Conservation (phyloP, 176 grass and related monocot genomes). For the Aegilops umbellulata region DNA sequence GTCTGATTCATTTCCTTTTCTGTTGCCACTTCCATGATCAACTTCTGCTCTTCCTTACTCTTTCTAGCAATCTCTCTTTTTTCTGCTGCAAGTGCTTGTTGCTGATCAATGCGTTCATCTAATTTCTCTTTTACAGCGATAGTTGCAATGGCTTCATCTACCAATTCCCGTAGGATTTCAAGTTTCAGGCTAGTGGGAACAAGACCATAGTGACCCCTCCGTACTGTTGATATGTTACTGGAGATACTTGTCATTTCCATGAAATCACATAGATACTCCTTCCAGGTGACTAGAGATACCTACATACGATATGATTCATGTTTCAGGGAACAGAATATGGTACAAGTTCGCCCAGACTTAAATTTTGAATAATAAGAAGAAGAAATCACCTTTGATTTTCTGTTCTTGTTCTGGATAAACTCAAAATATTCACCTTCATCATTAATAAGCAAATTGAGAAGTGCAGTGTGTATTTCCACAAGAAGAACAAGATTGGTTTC, state of each 20-base stretch:
- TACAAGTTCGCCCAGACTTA: not conserved
- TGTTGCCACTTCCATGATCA: conserved; percentile 34
- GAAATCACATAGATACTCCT: conserved; percentile 74
- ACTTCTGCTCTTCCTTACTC: conserved; percentile 45
- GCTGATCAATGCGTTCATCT: conserved; percentile 58
- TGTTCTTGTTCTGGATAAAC: conserved; percentile 55
- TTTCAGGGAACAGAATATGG: not conserved
- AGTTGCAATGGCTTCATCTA: conserved; percentile 71
- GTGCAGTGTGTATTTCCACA: conserved; percentile 68
- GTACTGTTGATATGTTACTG: conserved; percentile 51
- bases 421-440: conserved; percentile 69
- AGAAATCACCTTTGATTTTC: conserved; percentile 58
- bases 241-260: conserved; percentile 63
- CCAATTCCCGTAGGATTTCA: conserved; percentile 60
- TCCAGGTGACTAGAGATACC: conserved; percentile 74
- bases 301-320: conserved; percentile 29
- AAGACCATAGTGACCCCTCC: conserved; percentile 87
- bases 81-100: conserved; percentile 50
- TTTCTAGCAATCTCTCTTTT: conserved; percentile 64
- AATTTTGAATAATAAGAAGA: conserved; percentile 16
- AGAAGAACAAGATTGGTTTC: conserved; percentile 72
- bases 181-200: conserved; percentile 59
- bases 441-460: conserved; percentile 68
- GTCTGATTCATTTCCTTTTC: conserved; percentile 41
- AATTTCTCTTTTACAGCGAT: conserved; percentile 59